Base-by-base conservation (phyloP, 1,284 basidiomycete genomes). In the Cryptococcus neoformans region DNA sequence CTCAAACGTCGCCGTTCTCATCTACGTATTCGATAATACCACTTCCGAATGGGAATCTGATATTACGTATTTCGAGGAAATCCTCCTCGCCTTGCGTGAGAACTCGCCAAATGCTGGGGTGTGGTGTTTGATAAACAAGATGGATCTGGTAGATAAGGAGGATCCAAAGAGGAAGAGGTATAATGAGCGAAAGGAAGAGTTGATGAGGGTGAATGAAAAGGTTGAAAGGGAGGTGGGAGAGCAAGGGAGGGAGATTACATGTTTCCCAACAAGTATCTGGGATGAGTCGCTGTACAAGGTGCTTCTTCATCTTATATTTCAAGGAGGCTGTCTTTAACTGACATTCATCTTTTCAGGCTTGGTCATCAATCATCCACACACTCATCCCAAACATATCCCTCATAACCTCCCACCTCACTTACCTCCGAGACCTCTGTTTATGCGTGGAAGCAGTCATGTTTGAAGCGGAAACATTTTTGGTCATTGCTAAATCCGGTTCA, bases 221-320 rank as follows among this genome's bases (percentile, higher is more conserved):
- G 65, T 73, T 36, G 60, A 65, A 42, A 51, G 69, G 59, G 66
- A 75, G 62, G 44, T 69, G 62, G 52, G 71, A 62, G 66, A 66
- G 34, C 60, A 60, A 38, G 66, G 62, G 36, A 48, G 37, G 51
- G 68, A 69, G 45, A 58, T 66, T 49, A 60, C 68, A 44, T 73
- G 72, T 61, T 94, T 94, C 69, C 90, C 90, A n/a, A 99, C 95
- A 21, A 94, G 90, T 68, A 99, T 99, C 63, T 97, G 94, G 80
- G 94, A 99, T 75, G 95, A 99, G 77, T 93, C 89, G 62, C 79
- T 99, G 48, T 99, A 99, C 81, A 91, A 90, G 82, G 94, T 89
- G 17, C 10, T 6, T 54, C 50, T 53, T 44, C 49, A 38, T 4
- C 37, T 11, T 44, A 38, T 53, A 12, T 54, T 58, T 47, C 53